These are phyloP conservation scores for Ascochyta rabiei DNA, from an alignment of 2,329 filamentous ascomycete genomes.

Conservation along the genomic window DNA sequence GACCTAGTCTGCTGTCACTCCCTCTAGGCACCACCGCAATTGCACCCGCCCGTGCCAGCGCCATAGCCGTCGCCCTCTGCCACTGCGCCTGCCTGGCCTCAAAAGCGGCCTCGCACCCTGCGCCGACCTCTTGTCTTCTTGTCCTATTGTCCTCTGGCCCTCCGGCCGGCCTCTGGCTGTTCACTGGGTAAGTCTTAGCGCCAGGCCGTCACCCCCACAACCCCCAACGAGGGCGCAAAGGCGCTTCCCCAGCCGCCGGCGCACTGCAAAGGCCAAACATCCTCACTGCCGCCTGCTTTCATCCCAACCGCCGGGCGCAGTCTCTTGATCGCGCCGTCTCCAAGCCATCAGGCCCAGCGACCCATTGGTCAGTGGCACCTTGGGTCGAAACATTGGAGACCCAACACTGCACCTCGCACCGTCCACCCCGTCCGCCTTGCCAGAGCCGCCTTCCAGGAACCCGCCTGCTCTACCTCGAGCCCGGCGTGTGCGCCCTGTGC, in stretches of 20 bases:
- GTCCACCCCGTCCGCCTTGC: constrained; percentile 3
- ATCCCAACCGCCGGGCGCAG: constrained; percentile 33
- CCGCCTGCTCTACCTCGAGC: constrained; percentile 31
- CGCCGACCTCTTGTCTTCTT: constrained; percentile 10
- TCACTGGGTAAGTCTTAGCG: constrained; percentile 49
- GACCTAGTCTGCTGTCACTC: constrained; percentile 2
- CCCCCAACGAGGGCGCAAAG: constrained; percentile 38
- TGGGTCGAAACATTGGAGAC: constrained; percentile 19
- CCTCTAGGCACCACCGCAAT: constrained; percentile 15
- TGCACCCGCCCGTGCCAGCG: constrained; percentile 12
- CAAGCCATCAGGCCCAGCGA: constrained; percentile 26
- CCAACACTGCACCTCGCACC: constrained; percentile 24
- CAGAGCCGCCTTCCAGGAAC: constrained; percentile 33
- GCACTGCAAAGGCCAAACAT: constrained; percentile 27
- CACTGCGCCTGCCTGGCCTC: constrained; percentile 18
- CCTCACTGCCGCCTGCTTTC: constrained; percentile 23
- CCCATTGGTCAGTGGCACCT: constrained; percentile 36
- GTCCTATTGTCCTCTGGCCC: too few species aligned
- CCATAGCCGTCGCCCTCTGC: constrained; percentile 11
- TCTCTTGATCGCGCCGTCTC: constrained; percentile 18
- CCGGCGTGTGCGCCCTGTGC: constrained; percentile 31
- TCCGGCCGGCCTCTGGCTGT: constrained; percentile 22
- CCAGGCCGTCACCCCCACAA: constrained; percentile 36
- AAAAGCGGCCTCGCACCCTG: constrained; percentile 14
- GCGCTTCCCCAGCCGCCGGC: constrained; percentile 44